phyloP scores from a whole-genome alignment of 306 rosid genomes.

The Arachis hypogaea region DNA sequence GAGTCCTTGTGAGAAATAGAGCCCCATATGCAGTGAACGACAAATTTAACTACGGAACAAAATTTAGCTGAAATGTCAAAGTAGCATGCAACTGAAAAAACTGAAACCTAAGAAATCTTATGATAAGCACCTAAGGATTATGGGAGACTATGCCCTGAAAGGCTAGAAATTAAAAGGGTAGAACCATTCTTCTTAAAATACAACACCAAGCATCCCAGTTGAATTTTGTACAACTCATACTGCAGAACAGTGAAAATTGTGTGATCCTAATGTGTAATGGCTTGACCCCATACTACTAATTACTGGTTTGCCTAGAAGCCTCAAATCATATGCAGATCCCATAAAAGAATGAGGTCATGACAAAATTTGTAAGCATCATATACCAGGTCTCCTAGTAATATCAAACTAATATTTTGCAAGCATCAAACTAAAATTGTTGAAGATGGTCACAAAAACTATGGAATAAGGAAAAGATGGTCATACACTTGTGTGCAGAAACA shows the following conservation, averaged over 20 bases:
- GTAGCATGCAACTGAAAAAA: not conserved
- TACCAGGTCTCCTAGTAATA: too few relatives aligned
- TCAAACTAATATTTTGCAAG: not conserved
- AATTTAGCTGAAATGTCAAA: constrained; percentile 18
- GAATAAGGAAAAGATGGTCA: not conserved
- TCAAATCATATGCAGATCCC: not conserved
- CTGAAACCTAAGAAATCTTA: not conserved
- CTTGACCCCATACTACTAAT: not conserved
- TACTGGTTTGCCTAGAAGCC: not conserved
- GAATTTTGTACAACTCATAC: not conserved
- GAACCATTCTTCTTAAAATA: too few relatives aligned
- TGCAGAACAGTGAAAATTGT: constrained; percentile 7
- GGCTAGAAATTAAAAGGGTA: too few relatives aligned
- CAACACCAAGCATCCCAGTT: too few relatives aligned
- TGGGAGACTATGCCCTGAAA: too few relatives aligned
- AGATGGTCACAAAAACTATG: not conserved
- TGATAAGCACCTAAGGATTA: not conserved
- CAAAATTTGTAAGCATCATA: not conserved
- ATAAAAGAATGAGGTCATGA: too few relatives aligned
- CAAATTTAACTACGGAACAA: constrained; percentile 8
- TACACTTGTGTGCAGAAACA: not conserved
- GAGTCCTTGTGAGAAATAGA: constrained; percentile 11
- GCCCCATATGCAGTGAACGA: not conserved
- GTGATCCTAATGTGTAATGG: not conserved
- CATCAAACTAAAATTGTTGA: not conserved